These are phyloP conservation scores for Trichophyton rubrum DNA, from an alignment of 2,329 filamentous ascomycete genomes.

Conservation along the genomic window DNA sequence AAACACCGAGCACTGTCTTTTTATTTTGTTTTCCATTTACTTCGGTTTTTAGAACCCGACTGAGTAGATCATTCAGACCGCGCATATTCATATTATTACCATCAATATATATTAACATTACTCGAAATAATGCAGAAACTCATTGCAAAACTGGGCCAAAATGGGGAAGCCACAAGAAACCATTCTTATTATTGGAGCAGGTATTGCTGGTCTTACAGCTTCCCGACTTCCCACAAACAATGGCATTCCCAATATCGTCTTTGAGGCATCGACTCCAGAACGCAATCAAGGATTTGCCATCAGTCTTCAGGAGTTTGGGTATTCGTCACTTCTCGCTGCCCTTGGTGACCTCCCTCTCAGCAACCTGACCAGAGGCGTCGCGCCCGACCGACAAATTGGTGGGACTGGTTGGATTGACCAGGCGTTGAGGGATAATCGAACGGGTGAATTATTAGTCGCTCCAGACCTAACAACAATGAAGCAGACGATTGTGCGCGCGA, in stretches of 20 bases:
- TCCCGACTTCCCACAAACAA: neutral
- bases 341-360: neutral
- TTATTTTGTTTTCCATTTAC: neutral
- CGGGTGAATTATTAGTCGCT: neutral
- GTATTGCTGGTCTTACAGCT: neutral
- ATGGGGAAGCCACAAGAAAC: neutral
- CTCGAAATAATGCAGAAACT: conserved; percentile 23
- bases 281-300: neutral
- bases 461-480: neutral
- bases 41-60: neutral
- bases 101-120: neutral
- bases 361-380: neutral
- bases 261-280: neutral
- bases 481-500: neutral
- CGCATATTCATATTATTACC: neutral
- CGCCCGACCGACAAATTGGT: neutral
- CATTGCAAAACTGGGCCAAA: neutral
- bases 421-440: neutral
- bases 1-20: neutral
- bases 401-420: neutral
- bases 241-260: neutral
- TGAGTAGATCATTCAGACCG: neutral
- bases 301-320: neutral
- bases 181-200: neutral
- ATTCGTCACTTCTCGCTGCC: neutral